These are phyloP conservation scores for Wickerhamomyces sp. DNA, from an alignment of 1,139 yeast species.

Conservation along the genomic window DNA sequence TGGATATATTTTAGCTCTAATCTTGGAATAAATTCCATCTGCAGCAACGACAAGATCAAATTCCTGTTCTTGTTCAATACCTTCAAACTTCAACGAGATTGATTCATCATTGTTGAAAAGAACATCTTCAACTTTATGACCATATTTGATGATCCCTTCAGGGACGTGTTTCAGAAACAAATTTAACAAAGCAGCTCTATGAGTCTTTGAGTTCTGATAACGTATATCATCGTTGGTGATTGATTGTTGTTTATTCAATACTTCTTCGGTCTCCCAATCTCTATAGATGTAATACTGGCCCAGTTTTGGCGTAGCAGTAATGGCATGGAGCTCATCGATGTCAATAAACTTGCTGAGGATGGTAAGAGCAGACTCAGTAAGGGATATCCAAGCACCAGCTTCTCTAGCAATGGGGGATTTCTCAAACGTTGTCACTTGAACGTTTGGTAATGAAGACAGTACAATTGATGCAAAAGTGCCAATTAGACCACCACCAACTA, in stretches of 20 bases:
- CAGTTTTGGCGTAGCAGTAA: not conserved
- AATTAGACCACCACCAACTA: constrained; percentile 1
- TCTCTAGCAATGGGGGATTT: not conserved
- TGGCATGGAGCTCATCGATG: constrained; percentile 1
- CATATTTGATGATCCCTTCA: not conserved
- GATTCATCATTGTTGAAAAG: not conserved
- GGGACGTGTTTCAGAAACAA: constrained; percentile 1
- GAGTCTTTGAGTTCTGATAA: not conserved
- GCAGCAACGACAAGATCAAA: constrained; percentile 3
- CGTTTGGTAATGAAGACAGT: not conserved
- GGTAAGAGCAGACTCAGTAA: not conserved
- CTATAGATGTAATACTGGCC: not conserved
- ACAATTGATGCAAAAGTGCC: not conserved
- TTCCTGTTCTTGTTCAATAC: not conserved
- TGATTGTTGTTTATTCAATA: not conserved
- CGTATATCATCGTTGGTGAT: not conserved
- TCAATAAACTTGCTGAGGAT: not conserved
- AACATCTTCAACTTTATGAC: not conserved
- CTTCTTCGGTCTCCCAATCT: not conserved
- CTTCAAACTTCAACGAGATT: not conserved
- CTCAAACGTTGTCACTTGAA: not conserved
- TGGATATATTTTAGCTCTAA: constrained; percentile 10
- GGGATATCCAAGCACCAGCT: constrained; percentile 2
- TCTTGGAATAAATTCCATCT: constrained; percentile 14
- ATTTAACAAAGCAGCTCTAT: not conserved